A percentile compares a stretch with the other conserved stretches of the same genome.
phyloP scores from a whole-genome alignment of 176 grass and related monocot species.

The Cenchrus fungigraminus region DNA sequence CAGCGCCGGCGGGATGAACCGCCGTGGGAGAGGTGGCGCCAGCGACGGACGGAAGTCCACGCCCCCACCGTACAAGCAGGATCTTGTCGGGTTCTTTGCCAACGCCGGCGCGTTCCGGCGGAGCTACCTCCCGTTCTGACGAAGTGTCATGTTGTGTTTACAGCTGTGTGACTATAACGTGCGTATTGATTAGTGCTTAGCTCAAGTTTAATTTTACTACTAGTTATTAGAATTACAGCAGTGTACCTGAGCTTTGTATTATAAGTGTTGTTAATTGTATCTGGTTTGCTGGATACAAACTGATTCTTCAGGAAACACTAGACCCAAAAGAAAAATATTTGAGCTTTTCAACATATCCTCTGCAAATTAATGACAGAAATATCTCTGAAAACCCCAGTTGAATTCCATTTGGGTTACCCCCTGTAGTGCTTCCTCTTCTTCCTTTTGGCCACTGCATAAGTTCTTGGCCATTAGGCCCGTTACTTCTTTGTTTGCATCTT shows the following conservation, averaged over 20 bases:
- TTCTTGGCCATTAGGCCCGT: too few species aligned
- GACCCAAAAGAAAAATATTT: not conserved
- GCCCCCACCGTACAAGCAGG: constrained; percentile 71
- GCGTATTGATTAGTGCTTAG: not conserved
- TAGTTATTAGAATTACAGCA: not conserved
- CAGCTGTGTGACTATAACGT: not conserved
- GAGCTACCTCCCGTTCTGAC: constrained; percentile 59
- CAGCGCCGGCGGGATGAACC: not conserved
- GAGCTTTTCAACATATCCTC: too few species aligned
- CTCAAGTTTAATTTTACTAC: not conserved
- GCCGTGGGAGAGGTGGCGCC: constrained; percentile 2
- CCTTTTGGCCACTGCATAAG: too few species aligned
- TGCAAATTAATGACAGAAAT: too few species aligned
- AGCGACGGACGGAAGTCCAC: constrained; percentile 45
- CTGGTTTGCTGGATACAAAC: not conserved
- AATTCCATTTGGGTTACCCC: too few species aligned
- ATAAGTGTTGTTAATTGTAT: not conserved
- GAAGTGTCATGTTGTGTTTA: not conserved
- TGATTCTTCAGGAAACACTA: not conserved
- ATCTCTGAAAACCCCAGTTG: too few species aligned
- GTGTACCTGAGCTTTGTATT: not conserved
- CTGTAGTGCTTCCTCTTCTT: too few species aligned
- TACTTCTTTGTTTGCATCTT: too few species aligned
- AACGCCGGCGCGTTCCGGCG: constrained; percentile 55
- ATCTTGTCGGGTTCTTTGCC: constrained; percentile 63